Percentiles rank a stretch among this genome's conserved stretches.
Conservation (phyloP, 768 basidiomycete species). For the Agaricus sinodeliciosus region DNA sequence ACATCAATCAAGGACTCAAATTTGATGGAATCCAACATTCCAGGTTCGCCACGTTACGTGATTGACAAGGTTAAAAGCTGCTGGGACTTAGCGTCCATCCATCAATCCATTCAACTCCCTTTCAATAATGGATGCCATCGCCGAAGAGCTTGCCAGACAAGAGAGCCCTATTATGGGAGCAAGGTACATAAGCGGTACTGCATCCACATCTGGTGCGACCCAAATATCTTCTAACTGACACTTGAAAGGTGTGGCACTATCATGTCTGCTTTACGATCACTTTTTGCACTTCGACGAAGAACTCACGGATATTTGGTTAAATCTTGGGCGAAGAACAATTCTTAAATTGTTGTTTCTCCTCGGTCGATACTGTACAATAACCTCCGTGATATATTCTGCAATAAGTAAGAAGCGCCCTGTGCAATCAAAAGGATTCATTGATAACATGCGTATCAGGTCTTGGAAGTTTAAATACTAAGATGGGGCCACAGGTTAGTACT, state of each 20-base stretch:
- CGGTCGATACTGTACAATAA: neutral
- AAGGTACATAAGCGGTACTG: neutral
- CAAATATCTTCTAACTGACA: neutral
- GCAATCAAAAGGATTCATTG: neutral
- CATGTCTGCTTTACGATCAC: neutral
- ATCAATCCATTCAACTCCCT: neutral
- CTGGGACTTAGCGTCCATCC: too few species aligned
- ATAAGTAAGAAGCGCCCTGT: neutral
- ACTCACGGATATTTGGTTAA: neutral
- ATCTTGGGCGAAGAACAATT: neutral
- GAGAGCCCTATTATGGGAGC: neutral
- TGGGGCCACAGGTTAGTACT: neutral
- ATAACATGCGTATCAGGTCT: neutral
- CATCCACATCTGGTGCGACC: neutral
- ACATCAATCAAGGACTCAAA: too few species aligned
- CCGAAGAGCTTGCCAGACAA: neutral
- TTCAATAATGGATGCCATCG: neutral
- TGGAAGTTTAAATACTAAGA: neutral
- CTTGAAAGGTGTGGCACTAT: neutral
- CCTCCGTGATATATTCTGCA: neutral
- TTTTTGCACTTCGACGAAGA: neutral
- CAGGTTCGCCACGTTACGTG: too few species aligned
- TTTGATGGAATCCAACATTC: too few species aligned
- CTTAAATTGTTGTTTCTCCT: neutral
- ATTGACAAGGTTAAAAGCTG: too few species aligned